Evolutionary conservation across 139 green algal genomes (phyloP).

Genomic region (Tetradesmus lagerheimii): DNA sequence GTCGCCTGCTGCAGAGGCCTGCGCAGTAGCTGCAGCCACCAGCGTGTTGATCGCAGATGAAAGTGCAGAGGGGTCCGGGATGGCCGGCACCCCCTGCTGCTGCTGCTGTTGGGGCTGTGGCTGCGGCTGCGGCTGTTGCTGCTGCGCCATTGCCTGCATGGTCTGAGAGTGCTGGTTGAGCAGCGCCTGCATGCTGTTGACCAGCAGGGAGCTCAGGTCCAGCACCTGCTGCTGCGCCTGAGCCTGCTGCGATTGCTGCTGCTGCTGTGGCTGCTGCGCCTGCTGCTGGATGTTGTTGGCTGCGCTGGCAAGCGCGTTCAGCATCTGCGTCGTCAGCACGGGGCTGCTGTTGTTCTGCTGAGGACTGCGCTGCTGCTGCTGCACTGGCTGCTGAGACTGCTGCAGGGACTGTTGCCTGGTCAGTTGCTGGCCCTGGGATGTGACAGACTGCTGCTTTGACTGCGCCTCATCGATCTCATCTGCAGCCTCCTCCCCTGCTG

Average conservation of each 20-base stretch:
- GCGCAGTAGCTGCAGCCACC: conserved; percentile 10
- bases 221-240: conserved; percentile 37
- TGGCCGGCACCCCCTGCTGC: not conserved
- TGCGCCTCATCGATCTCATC: conserved; percentile 37
- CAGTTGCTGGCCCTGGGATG: conserved; percentile 6
- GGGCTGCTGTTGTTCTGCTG: conserved; percentile 25
- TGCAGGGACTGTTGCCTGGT: not conserved
- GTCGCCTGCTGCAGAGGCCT: conserved; percentile 19
- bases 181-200: conserved; percentile 34
- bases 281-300: conserved; percentile 42
- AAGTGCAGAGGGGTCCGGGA: not conserved
- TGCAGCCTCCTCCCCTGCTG: not conserved
- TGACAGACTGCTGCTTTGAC: conserved; percentile 23
- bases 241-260: conserved; percentile 51
- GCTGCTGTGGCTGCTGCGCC: conserved; percentile 32
- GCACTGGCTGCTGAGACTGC: conserved; percentile 22
- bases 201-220: conserved; percentile 10
- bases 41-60: conserved; percentile 13
- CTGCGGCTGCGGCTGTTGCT: not conserved
- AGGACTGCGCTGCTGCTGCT: not conserved
- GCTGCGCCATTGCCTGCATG: conserved; percentile 31
- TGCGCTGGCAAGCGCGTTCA: conserved; percentile 19
- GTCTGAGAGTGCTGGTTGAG: conserved; percentile 38
- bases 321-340: not conserved
- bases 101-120: conserved; percentile 9